phyloP scores from a whole-genome alignment of 495 filamentous ascomycete genomes.

The Aspergillus coremiiformis region DNA sequence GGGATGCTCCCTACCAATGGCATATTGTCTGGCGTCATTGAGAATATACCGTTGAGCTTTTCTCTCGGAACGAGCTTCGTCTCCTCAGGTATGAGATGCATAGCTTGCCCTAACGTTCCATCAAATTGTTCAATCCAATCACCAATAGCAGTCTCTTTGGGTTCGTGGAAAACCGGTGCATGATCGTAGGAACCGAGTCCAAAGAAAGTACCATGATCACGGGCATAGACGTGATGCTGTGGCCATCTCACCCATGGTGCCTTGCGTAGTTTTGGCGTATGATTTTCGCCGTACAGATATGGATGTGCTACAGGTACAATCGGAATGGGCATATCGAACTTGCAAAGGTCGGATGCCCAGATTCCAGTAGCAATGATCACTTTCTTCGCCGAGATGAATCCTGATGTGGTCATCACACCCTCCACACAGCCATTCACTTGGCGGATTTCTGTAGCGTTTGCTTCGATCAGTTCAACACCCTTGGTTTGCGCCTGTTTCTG shows the following conservation, averaged over 20 bases:
- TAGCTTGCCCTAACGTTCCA: conserved; percentile 6
- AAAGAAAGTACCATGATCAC: conserved; percentile 28
- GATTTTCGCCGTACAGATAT: conserved; percentile 24
- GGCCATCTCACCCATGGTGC: conserved; percentile 28
- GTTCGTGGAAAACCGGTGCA: conserved; percentile 15
- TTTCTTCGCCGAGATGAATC: conserved; percentile 13
- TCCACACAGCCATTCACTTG: conserved; percentile 15
- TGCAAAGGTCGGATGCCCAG: conserved; percentile 22
- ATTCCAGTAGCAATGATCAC: conserved; percentile 28
- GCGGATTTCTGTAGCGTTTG: conserved; percentile 15
- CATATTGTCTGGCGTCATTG: conserved; percentile 33
- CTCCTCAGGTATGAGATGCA: conserved; percentile 18
- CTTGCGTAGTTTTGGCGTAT: conserved; percentile 10
- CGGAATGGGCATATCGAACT: conserved; percentile 20
- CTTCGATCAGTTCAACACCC: conserved; percentile 21
- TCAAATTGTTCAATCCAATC: conserved; percentile 23
- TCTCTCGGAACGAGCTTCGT: conserved; percentile 11
- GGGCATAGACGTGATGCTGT: conserved; percentile 30
- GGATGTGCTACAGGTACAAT: conserved; percentile 31
- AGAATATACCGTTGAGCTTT: conserved; percentile 31
- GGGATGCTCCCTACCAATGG: conserved; percentile 26
- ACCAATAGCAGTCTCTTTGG: conserved; percentile 20
- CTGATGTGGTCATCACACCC: conserved; percentile 13
- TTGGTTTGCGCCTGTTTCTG: conserved; percentile 14
- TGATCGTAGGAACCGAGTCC: conserved; percentile 30